Evolutionary conservation across 768 basidiomycete genomes (phyloP).

Genomic region (Pisolithus tinctorius): DNA sequence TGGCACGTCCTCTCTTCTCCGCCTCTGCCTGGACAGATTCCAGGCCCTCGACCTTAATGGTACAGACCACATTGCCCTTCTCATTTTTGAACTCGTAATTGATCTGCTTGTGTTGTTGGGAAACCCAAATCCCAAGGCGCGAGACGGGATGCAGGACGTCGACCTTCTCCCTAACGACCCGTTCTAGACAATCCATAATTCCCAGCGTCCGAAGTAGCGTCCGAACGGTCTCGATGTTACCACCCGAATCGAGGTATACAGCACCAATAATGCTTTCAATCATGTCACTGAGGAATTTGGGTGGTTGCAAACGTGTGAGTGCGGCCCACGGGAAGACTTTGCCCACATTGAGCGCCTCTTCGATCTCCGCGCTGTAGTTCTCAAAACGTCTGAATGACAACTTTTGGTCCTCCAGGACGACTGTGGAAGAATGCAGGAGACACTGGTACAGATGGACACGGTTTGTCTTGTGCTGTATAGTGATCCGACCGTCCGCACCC

Average conservation of each 20-base stretch:
- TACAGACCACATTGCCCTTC: constrained; percentile 45
- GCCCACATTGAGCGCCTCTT: constrained; percentile 36
- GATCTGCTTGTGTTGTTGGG: constrained; percentile 38
- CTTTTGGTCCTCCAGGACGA: constrained; percentile 56
- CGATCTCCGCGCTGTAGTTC: constrained; percentile 42
- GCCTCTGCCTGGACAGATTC: constrained; percentile 27
- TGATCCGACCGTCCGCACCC: constrained; percentile 24
- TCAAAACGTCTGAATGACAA: constrained; percentile 48
- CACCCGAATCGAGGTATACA: constrained; percentile 62
- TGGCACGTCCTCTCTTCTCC: constrained; percentile 48
- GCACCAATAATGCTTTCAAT: constrained; percentile 72
- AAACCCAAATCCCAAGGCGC: constrained; percentile 55
- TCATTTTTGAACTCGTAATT: constrained; percentile 37
- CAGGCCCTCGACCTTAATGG: constrained; percentile 40
- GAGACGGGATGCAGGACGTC: constrained; percentile 73
- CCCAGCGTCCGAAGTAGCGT: constrained; percentile 47
- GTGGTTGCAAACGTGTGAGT: constrained; percentile 66
- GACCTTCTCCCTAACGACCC: constrained; percentile 58
- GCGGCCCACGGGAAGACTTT: constrained; percentile 65
- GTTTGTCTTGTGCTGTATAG: constrained; percentile 35
- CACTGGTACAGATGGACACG: constrained; percentile 59
- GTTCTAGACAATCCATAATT: constrained; percentile 51
- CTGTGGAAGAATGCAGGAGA: constrained; percentile 60
- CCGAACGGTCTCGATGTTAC: constrained; percentile 45
- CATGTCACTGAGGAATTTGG: constrained; percentile 76